phyloP scores from a whole-genome alignment of 345 rosid genomes.

The Pistacia vera region DNA sequence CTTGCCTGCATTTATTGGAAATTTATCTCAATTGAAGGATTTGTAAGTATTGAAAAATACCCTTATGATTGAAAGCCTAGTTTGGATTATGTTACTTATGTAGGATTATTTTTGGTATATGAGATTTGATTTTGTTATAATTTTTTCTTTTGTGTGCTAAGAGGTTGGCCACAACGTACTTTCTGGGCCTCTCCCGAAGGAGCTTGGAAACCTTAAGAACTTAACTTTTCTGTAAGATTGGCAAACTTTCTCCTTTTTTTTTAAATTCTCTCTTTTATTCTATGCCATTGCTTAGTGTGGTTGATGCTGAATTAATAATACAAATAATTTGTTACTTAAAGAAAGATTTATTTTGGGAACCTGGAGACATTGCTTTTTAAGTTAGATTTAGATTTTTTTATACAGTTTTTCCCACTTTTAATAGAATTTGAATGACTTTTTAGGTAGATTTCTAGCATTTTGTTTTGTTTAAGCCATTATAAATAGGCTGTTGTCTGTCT shows the following conservation, averaged over 20 bases:
- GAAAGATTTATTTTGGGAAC: too few species aligned
- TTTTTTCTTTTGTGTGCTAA: constrained; percentile 10
- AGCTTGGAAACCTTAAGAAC: constrained; percentile 37
- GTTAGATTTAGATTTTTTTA: too few species aligned
- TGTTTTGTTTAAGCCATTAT: too few species aligned
- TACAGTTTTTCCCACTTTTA: too few species aligned
- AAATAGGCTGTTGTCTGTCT: too few species aligned
- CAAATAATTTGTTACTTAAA: too few species aligned
- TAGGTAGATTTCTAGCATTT: too few species aligned
- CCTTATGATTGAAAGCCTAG: neutral
- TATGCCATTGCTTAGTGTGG: too few species aligned
- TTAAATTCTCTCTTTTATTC: neutral
- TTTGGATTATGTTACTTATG: neutral
- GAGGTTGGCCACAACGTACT: constrained; percentile 35
- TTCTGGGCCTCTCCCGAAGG: constrained; percentile 41
- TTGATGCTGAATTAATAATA: too few species aligned
- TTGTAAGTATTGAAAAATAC: constrained; percentile 24
- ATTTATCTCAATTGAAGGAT: constrained; percentile 19
- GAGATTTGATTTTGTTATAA: neutral
- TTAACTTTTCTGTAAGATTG: constrained; percentile 35
- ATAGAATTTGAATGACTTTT: too few species aligned
- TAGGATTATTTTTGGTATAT: neutral
- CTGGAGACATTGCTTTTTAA: too few species aligned
- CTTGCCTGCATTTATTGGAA: constrained; percentile 39
- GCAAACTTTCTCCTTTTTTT: neutral